Conservation (phyloP, 352 stramenopile species). For the Globisporangium viniferum region DNA sequence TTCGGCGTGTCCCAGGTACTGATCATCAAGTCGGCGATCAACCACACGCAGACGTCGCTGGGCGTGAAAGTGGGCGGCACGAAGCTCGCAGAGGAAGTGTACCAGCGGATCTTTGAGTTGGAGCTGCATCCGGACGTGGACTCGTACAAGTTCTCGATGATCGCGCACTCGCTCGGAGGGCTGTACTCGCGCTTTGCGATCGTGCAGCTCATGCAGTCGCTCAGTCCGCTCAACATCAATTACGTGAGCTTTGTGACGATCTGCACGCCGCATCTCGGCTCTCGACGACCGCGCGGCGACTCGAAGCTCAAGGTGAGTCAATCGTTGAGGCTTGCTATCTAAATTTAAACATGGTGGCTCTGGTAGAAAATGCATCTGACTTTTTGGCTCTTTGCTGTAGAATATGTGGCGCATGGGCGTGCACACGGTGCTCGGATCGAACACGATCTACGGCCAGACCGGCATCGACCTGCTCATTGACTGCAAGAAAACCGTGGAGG, state of each 20-base stretch:
- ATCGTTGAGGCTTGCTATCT: background rate
- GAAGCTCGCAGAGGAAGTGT: slow-evolving; percentile 63
- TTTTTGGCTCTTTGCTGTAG: slow-evolving; percentile 21
- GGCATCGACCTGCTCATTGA: slow-evolving; percentile 71
- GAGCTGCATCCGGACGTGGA: slow-evolving; percentile 45
- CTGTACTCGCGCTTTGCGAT: slow-evolving; percentile 74
- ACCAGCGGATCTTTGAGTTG: slow-evolving; percentile 53
- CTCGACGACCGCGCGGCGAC: slow-evolving; percentile 50
- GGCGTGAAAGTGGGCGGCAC: slow-evolving; percentile 65
- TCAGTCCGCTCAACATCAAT: slow-evolving; percentile 58
- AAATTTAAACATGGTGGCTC: no score
- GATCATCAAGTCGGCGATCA: slow-evolving; percentile 62
- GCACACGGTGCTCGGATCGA: slow-evolving; percentile 60
- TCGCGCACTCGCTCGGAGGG: slow-evolving; percentile 73
- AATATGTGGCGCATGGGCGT: slow-evolving; percentile 69
- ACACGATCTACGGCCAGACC: slow-evolving; percentile 69
- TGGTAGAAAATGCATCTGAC: background rate
- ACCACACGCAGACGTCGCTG: slow-evolving; percentile 59
- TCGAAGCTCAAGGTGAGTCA: slow-evolving; percentile 59
- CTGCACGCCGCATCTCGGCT: slow-evolving; percentile 77
- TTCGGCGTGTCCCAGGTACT: slow-evolving; percentile 50
- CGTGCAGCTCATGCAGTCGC: slow-evolving; percentile 44
- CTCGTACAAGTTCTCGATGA: slow-evolving; percentile 67
- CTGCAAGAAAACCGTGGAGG: slow-evolving; percentile 20
- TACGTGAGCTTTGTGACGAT: slow-evolving; percentile 80